phyloP scores from a whole-genome alignment of 495 filamentous ascomycete genomes.

The Penicillium bialowiezense region DNA sequence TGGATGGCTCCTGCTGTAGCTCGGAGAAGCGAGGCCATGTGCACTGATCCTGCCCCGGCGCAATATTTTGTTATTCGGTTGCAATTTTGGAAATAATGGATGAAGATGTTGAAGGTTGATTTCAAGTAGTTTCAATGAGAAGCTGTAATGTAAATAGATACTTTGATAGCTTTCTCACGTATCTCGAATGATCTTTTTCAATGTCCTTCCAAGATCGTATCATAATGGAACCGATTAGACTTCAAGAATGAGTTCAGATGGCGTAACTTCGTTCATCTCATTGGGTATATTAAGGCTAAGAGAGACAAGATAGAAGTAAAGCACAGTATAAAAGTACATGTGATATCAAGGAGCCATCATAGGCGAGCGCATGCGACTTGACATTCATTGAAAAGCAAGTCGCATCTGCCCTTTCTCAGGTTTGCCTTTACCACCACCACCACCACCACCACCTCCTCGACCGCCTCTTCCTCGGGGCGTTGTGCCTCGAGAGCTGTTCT shows the following conservation, averaged over 20 bases:
- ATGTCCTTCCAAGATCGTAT: no score
- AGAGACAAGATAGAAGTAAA: background rate
- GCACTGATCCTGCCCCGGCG: slow-evolving; percentile 7
- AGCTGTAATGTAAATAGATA: no score
- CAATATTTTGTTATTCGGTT: no score
- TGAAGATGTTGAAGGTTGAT: no score
- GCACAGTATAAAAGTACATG: background rate
- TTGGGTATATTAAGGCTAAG: slow-evolving; percentile 4
- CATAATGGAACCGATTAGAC: no score
- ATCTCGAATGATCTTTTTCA: no score
- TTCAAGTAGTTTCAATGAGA: no score
- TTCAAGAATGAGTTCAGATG: no score
- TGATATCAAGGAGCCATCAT: background rate
- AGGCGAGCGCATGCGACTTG: background rate
- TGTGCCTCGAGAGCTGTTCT: slow-evolving; percentile 21
- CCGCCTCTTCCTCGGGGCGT: slow-evolving; percentile 31
- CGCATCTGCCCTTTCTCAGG: slow-evolving; percentile 75
- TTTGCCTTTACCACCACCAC: slow-evolving; percentile 40
- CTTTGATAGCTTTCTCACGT: no score
- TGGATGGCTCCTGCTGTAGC: slow-evolving; percentile 21
- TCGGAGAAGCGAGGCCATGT: slow-evolving; percentile 13
- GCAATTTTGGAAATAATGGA: no score
- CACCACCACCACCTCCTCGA: slow-evolving; percentile 28
- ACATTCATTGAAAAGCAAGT: slow-evolving; percentile 52
- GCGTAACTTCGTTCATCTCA: background rate